Percentiles rank a stretch among this genome's conserved stretches.
Conservation (phyloP, 2,329 filamentous ascomycete species). For the Dendryphion nanum region DNA sequence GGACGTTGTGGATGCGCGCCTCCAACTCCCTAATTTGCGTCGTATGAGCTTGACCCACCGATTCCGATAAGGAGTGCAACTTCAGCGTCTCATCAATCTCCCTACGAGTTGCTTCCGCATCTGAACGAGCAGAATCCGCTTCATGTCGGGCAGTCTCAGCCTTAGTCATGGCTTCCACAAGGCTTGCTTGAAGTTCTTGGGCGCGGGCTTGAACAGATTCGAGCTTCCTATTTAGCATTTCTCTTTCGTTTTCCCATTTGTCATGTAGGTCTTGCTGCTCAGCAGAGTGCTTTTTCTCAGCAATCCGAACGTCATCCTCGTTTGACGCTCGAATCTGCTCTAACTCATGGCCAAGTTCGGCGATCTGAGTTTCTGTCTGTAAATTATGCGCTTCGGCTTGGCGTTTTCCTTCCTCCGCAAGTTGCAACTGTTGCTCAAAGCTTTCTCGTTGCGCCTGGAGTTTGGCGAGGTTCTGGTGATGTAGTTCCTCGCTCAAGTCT, state of each 20-base stretch:
- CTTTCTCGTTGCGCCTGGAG: constrained; percentile 26
- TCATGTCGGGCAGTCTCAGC: constrained; percentile 16
- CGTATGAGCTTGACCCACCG: background rate
- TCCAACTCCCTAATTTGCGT: constrained; percentile 19
- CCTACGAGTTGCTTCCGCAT: background rate
- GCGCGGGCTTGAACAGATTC: constrained; percentile 24
- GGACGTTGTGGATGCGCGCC: constrained; percentile 12
- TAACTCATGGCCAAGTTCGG: constrained; percentile 11
- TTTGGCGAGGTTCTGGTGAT: constrained; percentile 20
- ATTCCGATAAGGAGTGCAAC: background rate
- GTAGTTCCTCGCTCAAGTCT: constrained; percentile 28
- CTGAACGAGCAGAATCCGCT: constrained; percentile 10
- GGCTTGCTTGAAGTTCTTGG: constrained; percentile 21
- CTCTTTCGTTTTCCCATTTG: constrained; percentile 3
- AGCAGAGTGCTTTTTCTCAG: constrained; percentile 7
- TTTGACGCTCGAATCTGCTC: constrained; percentile 12
- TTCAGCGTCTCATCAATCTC: background rate
- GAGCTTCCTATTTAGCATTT: constrained; percentile 18
- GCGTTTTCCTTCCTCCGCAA: constrained; percentile 16
- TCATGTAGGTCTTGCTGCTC: constrained; percentile 6
- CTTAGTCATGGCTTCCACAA: constrained; percentile 26
- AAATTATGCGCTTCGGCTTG: constrained; percentile 10
- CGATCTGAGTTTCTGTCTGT: too few relatives aligned
- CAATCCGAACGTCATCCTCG: constrained; percentile 15
- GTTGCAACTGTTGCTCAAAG: constrained; percentile 18